A percentile compares a stretch with the other conserved stretches of the same genome.
These are phyloP conservation scores for Moricandia moricandioides DNA, from an alignment of 345 rosid genomes.

Conservation along the genomic window DNA sequence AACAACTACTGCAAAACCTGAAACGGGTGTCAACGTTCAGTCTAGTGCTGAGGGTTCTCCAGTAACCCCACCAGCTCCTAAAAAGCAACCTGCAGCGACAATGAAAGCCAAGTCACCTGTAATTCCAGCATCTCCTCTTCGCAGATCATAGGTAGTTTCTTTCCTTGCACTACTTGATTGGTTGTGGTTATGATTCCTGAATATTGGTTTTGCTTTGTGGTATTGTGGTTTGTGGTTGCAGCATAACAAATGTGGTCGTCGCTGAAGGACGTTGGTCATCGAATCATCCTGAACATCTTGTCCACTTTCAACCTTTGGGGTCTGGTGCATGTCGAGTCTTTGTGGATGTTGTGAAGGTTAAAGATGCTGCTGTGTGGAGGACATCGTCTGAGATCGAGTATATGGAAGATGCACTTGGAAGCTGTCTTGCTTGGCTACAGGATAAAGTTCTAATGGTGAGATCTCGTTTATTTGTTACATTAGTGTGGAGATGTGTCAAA, in stretches of 20 bases:
- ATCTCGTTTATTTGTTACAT: too few relatives aligned
- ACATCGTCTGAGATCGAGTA: background rate
- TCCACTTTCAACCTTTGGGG: background rate
- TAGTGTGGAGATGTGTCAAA: too few relatives aligned
- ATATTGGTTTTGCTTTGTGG: too few relatives aligned
- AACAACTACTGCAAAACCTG: too few relatives aligned
- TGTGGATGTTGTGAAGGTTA: background rate
- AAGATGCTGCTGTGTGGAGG: background rate
- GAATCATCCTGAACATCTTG: background rate
- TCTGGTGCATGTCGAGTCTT: background rate
- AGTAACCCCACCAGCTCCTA: background rate
- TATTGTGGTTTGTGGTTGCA: too few relatives aligned
- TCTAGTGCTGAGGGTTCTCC: background rate
- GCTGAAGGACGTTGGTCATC: background rate
- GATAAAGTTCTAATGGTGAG: background rate
- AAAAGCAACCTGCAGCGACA: too few relatives aligned
- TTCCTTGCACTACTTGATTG: too few relatives aligned
- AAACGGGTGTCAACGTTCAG: too few relatives aligned
- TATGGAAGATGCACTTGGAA: constrained; percentile 9
- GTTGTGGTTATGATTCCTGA: too few relatives aligned
- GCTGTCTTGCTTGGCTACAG: background rate
- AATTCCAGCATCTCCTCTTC: too few relatives aligned
- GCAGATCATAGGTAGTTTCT: too few relatives aligned
- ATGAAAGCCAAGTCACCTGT: too few relatives aligned
- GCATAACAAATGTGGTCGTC: background rate